These are phyloP conservation scores for Dictyostelium firmibasis DNA, from an alignment of 78 protist genomes.

Conservation along the genomic window DNA sequence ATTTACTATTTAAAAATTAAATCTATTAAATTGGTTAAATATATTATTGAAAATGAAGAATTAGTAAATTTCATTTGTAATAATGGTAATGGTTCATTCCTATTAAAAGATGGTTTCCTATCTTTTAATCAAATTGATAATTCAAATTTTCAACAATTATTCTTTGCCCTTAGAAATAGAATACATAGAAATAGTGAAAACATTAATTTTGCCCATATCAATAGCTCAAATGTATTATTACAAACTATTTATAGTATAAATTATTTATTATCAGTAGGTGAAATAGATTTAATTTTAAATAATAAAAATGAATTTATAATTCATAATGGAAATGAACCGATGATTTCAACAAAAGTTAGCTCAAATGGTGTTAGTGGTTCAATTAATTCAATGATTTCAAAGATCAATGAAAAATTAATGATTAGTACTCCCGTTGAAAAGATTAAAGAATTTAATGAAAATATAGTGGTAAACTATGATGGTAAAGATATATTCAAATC, in stretches of 20 bases:
- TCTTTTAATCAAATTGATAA: not conserved
- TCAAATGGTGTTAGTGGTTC: not conserved
- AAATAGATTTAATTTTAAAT: not conserved
- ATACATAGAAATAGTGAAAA: not conserved
- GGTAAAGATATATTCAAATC: not conserved
- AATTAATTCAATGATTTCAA: not conserved
- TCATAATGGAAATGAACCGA: not conserved
- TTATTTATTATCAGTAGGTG: not conserved
- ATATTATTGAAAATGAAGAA: not conserved
- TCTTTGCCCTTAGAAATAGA: not conserved
- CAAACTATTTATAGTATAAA: not conserved
- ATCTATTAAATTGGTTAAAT: not conserved
- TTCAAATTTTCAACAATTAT: not conserved
- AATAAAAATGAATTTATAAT: not conserved
- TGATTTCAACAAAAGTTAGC: not conserved
- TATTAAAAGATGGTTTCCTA: not conserved
- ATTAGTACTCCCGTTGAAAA: not conserved
- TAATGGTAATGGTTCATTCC: not conserved
- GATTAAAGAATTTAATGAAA: not conserved
- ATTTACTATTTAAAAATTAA: not conserved
- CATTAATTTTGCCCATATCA: not conserved
- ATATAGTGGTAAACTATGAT: not conserved
- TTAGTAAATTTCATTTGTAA: not conserved
- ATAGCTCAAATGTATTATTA: not conserved
- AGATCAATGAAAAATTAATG: not conserved